phyloP scores from a whole-genome alignment of 352 stramenopile genomes.

The Globisporangium radiosum region DNA sequence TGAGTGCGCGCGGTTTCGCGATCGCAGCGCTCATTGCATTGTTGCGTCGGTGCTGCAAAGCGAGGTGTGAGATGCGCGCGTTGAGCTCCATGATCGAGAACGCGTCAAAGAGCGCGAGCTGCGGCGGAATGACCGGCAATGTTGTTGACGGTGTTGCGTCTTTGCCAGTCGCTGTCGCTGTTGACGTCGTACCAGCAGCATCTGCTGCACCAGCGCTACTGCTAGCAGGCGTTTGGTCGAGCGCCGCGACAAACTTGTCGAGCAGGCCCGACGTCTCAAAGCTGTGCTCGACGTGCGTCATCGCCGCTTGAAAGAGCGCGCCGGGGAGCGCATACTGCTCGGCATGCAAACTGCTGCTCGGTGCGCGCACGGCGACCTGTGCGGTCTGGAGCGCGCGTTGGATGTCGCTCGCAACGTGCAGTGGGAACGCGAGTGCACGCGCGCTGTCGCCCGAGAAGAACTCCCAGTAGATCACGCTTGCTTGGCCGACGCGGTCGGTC shows the following conservation, averaged over 20 bases:
- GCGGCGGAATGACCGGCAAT: constrained; percentile 45
- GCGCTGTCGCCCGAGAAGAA: constrained; percentile 62
- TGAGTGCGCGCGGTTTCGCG: constrained; percentile 29
- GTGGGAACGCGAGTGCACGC: constrained; percentile 55
- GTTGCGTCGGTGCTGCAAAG: constrained; percentile 36
- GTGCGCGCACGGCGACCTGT: constrained; percentile 25
- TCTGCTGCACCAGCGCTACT: background rate
- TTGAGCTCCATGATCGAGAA: constrained; percentile 88
- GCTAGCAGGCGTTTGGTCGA: constrained; percentile 36
- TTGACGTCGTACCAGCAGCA: background rate
- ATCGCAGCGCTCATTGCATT: constrained; percentile 29
- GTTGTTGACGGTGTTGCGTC: constrained; percentile 3
- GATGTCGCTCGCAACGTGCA: constrained; percentile 37
- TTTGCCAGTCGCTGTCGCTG: constrained; percentile 11
- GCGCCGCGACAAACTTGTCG: constrained; percentile 69
- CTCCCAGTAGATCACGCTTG: constrained; percentile 81
- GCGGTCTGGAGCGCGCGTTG: constrained; percentile 63
- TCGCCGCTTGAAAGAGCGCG: constrained; percentile 64
- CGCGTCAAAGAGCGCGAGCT: constrained; percentile 74
- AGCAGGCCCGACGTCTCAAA: constrained; percentile 67
- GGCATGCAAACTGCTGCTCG: no score
- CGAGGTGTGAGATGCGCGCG: constrained; percentile 57
- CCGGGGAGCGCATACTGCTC: constrained; percentile 20
- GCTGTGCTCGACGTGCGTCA: constrained; percentile 56
- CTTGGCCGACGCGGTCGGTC: constrained; percentile 68